phyloP scores from a whole-genome alignment of 345 rosid species.

The Chamaenerion angustifolium region DNA sequence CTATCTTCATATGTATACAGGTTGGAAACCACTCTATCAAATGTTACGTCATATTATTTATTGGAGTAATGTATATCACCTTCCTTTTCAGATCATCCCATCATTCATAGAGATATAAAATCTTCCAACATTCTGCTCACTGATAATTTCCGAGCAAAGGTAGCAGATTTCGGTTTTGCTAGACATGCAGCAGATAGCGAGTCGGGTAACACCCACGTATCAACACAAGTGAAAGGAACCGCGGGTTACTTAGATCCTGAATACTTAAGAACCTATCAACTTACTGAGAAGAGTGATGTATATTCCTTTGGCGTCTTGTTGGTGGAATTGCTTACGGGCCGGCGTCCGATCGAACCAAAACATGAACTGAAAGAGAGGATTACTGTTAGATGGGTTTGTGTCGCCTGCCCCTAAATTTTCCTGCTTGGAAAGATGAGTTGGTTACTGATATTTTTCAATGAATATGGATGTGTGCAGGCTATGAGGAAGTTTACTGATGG shows the following conservation, averaged over 20 bases:
- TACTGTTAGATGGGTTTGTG: constrained; percentile 68
- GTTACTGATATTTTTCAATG: background rate
- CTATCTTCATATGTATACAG: constrained; percentile 94
- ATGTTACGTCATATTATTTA: background rate
- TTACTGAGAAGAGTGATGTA: constrained; percentile 90
- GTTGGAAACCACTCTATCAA: constrained; percentile 11
- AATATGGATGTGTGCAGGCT: constrained; percentile 37
- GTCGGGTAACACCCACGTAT: constrained; percentile 81
- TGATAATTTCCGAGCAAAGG: constrained; percentile 80
- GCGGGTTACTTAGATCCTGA: constrained; percentile 94
- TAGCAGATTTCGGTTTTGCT: constrained; percentile 85
- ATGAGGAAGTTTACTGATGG: constrained; percentile 56
- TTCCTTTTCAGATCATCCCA: constrained; percentile 64
- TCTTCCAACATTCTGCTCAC: constrained; percentile 92
- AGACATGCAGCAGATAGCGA: constrained; percentile 65
- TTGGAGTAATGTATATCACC: background rate
- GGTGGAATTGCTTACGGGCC: constrained; percentile 61
- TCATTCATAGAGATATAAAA: constrained; percentile 89
- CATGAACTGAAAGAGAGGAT: constrained; percentile 62
- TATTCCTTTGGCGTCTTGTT: constrained; percentile 85
- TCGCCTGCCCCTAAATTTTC: background rate
- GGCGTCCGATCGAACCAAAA: constrained; percentile 78
- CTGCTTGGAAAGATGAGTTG: background rate
- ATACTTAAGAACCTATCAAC: constrained; percentile 73
- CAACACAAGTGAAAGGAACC: constrained; percentile 96